Evolutionary conservation across 805 yeast species (phyloP), one percentile per base, ranked within the genome.

Genomic region (Debaryomyces castellii): DNA sequence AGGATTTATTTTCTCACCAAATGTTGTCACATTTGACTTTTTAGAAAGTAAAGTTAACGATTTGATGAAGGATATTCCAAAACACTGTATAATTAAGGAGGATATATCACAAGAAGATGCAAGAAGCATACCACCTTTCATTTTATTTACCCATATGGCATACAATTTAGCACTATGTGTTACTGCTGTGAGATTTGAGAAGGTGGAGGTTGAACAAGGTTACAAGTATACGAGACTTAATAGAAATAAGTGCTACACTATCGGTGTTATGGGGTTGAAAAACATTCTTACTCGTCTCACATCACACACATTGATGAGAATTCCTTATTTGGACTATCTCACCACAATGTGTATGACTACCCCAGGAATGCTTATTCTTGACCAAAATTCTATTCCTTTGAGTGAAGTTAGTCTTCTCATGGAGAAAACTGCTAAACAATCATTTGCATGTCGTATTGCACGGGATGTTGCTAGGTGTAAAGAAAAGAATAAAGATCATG

Each of bases 141-240:
- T 58, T 5, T 39, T 52, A 9, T 52, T 51, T 39, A 40, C 57
- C 25, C 59, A 57, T 36, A 39, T 54, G 41, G 45, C 49, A 8
- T 43, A 36, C 11, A 49, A 52, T 36, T 41, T 55, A 35, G 46
- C 51, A 6, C 57, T 60, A 59, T 57, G 59, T 40, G 45, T 52
- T n/a, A 37, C 55, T n/a, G 52, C 59, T 3, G 49, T 54, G 6
- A 43, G 61, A 41, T 39, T 55, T 10, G 17, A 21, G 9, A 22
- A 41, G 14, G 44, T 41, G 6, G 39, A 41, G 6, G 30, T 33
- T 21, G 27, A 32, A 20, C 37, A 41, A 41, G 44, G 44, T 12
- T 41, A 41, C 39, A 41, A 41, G n/a, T 33, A 41, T 10, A 18
- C 39, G 2, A 27, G 32, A 7, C 21, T 41, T 12, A 21, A 25